phyloP scores from a whole-genome alignment of 2,329 filamentous ascomycete species.

The Aspergillus sp. region DNA sequence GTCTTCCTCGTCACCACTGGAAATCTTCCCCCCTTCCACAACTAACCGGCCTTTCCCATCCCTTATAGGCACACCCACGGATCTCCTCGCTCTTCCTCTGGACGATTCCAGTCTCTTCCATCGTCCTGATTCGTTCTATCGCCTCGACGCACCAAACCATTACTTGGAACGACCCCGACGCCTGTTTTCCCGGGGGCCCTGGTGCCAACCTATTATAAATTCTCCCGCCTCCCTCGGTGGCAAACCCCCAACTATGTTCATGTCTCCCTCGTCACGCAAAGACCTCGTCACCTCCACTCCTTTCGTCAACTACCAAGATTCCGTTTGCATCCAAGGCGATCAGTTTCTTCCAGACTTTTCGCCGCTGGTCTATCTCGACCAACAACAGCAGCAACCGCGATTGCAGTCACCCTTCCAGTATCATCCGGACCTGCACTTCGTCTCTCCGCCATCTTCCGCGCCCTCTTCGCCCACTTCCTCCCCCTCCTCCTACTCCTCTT shows the following conservation, averaged over 20 bases:
- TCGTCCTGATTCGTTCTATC: constrained; percentile 10
- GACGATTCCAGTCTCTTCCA: constrained; percentile 31
- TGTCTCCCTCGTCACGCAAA: constrained; percentile 40
- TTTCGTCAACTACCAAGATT: constrained; percentile 26
- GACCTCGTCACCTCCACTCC: constrained; percentile 35
- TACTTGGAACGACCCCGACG: constrained; percentile 27
- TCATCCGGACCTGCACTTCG: constrained; percentile 26
- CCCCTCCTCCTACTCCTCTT: constrained; percentile 31
- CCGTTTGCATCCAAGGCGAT: constrained; percentile 39
- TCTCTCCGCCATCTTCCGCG: constrained; percentile 36
- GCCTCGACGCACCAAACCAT: constrained; percentile 17
- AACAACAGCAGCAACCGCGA: constrained; percentile 24
- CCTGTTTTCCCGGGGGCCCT: constrained; percentile 16
- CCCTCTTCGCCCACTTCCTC: constrained; percentile 35
- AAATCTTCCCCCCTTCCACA: not conserved
- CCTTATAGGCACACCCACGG: constrained; percentile 2
- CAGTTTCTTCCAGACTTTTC: constrained; percentile 32
- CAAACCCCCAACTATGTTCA: constrained; percentile 37
- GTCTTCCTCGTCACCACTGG: constrained; percentile 4
- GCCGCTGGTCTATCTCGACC: constrained; percentile 21
- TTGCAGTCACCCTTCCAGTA: constrained; percentile 35
- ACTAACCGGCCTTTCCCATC: constrained; percentile 5
- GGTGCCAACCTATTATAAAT: constrained; percentile 28
- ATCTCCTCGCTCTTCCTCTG: not conserved
- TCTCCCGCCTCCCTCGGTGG: constrained; percentile 26